Evolutionary conservation across 805 yeast genomes (phyloP), one percentile per base, ranked within the genome.

Genomic region (Dipodascus albidus): DNA sequence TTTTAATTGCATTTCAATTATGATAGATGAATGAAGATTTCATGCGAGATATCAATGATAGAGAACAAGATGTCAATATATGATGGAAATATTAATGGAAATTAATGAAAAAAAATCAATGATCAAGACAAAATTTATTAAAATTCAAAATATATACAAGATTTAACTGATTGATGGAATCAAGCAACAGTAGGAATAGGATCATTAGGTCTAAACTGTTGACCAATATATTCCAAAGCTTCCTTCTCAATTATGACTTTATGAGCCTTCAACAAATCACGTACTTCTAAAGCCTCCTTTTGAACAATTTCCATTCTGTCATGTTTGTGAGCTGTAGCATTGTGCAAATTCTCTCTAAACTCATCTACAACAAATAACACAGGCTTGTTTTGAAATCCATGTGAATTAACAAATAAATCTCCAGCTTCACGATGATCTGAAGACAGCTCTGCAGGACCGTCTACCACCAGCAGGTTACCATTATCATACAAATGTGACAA

Each of bases 251-350:
- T 77, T 60, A 80, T 79, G 55, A 89, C 72, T 59, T 87, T 77
- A 62, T 84, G 78, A 14, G 96, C 91, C 69, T 81, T 84, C 57
- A 90, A 77, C 51, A 90, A 62, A 65, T 89, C 96, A 69, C 90
- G 81, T 19, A 90, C 91, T 64, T 84, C 86, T 38, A 88, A 79
- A 21, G 83, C 85, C 62, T 87, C 95, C 65, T 84, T 82, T 58
- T 81, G 79, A 56, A 85, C 69, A 33, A 89, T 80, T 55, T 77
- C 83, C 48, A 86, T 78, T 61, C 77, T 79, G 27, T 70, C 67
- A 60, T 72, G 74, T 49, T 67, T 63, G 50, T 75, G 78, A 49
- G 52, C 52, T 8, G 87, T 78, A 19, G 88, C 78, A 49, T 74
- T 67, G 57, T 82, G 70, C 60, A 88, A 74, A 60, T 86, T 86